A percentile compares a stretch with the other conserved stretches of the same genome.
Conservation (phyloP, 768 basidiomycete genomes). For the Podaxis sp. region DNA sequence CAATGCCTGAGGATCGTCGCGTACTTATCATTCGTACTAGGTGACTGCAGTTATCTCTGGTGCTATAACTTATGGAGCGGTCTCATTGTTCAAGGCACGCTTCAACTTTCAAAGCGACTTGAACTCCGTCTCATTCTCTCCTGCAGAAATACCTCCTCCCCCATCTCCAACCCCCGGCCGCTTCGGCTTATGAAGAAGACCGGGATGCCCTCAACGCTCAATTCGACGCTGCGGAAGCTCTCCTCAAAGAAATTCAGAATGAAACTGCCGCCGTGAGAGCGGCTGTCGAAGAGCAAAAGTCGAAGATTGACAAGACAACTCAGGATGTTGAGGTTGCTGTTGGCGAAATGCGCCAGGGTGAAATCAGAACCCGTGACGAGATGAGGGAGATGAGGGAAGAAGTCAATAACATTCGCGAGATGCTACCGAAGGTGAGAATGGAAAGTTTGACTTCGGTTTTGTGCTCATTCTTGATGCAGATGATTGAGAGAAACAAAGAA, state of each 20-base stretch:
- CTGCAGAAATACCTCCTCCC: conserved; percentile 86
- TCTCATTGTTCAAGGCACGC: conserved; percentile 73
- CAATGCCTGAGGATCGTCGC: conserved; percentile 17
- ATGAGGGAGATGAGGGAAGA: conserved; percentile 92
- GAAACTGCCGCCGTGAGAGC: conserved; percentile 71
- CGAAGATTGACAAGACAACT: conserved; percentile 67
- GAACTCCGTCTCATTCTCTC: conserved; percentile 10
- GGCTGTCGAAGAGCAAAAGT: conserved; percentile 76
- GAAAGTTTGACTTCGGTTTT: conserved; percentile 2
- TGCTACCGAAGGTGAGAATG: conserved; percentile 80
- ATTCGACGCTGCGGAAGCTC: conserved; percentile 83
- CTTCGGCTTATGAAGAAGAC: conserved; percentile 88
- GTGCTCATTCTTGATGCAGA: conserved; percentile 43
- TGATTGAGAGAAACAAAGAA: conserved; percentile 93
- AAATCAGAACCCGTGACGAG: conserved; percentile 78
- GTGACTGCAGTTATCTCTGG: conserved; percentile 93
- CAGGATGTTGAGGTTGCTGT: conserved; percentile 72
- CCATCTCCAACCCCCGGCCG: conserved; percentile 83
- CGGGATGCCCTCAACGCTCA: conserved; percentile 81
- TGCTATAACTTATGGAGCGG: conserved; percentile 74
- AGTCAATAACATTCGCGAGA: conserved; percentile 83
- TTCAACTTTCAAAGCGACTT: not conserved
- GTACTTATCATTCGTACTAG: conserved; percentile 40
- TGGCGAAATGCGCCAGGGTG: conserved; percentile 72
- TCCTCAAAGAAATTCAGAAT: conserved; percentile 76